Conservation (phyloP, 768 basidiomycete species). For the Paxillus involutus region DNA sequence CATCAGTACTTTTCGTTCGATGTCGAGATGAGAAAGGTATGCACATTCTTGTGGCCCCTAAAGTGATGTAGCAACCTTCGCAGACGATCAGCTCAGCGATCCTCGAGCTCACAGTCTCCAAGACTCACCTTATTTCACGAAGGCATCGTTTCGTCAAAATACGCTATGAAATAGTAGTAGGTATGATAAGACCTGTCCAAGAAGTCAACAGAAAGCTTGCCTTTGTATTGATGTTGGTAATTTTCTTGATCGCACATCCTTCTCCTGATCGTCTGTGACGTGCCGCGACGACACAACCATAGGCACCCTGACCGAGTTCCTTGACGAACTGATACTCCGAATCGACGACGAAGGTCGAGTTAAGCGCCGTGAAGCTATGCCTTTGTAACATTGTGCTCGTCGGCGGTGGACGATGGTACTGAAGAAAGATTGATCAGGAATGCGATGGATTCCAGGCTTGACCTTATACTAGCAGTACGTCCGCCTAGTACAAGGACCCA, state of each 20-base stretch:
- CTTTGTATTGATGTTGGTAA: conserved; percentile 91
- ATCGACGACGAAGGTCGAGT: conserved; percentile 86
- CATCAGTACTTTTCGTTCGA: conserved; percentile 4
- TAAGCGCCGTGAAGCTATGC: conserved; percentile 80
- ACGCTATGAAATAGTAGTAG: conserved; percentile 45
- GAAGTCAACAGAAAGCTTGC: conserved; percentile 34
- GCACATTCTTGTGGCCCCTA: conserved; percentile 96
- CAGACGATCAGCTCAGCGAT: conserved; percentile 12
- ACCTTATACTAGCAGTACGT: not conserved
- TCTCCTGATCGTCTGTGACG: conserved; percentile 81
- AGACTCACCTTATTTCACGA: conserved; percentile 82
- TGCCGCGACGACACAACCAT: conserved; percentile 89
- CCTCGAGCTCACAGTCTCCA: not conserved
- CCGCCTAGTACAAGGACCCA: not conserved
- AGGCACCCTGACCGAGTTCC: conserved; percentile 95
- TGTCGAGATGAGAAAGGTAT: conserved; percentile 22
- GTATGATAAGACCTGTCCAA: conserved; percentile 11
- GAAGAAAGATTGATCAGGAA: conserved; percentile 2
- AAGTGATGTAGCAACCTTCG: conserved; percentile 91
- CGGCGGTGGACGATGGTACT: conserved; percentile 1
- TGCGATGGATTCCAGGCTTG: not conserved
- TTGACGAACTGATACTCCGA: conserved; percentile 92
- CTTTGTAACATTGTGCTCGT: conserved; percentile 53
- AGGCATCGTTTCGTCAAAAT: conserved; percentile 97
- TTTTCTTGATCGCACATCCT: conserved; percentile 95